Percentiles rank a stretch among this genome's conserved stretches.
phyloP scores from a whole-genome alignment of 495 filamentous ascomycete genomes.

The Penicillium ucsense region DNA sequence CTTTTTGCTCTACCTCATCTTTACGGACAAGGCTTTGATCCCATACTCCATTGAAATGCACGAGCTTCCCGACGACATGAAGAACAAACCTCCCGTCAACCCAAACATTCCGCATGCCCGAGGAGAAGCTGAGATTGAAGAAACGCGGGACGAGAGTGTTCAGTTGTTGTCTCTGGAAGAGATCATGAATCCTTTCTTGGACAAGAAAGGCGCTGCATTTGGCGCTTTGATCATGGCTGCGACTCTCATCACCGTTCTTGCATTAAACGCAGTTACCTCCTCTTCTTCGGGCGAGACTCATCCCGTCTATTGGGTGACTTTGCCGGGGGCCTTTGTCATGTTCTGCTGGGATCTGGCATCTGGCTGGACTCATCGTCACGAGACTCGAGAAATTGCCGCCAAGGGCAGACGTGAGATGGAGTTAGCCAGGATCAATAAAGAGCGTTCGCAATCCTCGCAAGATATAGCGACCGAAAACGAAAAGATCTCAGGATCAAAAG shows the following conservation, averaged over 20 bases:
- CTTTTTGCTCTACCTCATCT: conserved; percentile 54
- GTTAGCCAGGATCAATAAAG: conserved; percentile 27
- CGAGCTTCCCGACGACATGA: conserved; percentile 44
- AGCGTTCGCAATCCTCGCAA: neutral
- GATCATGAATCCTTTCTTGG: conserved; percentile 62
- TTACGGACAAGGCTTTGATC: conserved; percentile 50
- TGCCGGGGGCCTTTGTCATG: conserved; percentile 54
- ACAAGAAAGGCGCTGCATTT: conserved; percentile 51
- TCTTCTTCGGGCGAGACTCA: conserved; percentile 5
- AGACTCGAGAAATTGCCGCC: conserved; percentile 50
- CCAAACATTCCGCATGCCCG: conserved; percentile 56
- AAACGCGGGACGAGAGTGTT: conserved; percentile 21
- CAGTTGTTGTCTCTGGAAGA: conserved; percentile 51
- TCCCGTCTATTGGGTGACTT: conserved; percentile 51
- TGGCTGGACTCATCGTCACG: conserved; percentile 47
- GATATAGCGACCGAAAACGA: neutral
- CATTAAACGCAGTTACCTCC: conserved; percentile 46
- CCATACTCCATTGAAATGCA: conserved; percentile 55
- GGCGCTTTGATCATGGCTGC: conserved; percentile 51
- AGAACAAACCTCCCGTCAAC: conserved; percentile 47
- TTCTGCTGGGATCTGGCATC: conserved; percentile 50
- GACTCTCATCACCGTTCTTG: conserved; percentile 49
- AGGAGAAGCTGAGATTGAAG: conserved; percentile 45
- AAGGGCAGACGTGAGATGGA: conserved; percentile 44
- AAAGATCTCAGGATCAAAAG: neutral